A percentile compares a stretch with the other conserved stretches of the same genome.
phyloP scores from a whole-genome alignment of 768 basidiomycete genomes.

The Stropharia rugosoannulata region DNA sequence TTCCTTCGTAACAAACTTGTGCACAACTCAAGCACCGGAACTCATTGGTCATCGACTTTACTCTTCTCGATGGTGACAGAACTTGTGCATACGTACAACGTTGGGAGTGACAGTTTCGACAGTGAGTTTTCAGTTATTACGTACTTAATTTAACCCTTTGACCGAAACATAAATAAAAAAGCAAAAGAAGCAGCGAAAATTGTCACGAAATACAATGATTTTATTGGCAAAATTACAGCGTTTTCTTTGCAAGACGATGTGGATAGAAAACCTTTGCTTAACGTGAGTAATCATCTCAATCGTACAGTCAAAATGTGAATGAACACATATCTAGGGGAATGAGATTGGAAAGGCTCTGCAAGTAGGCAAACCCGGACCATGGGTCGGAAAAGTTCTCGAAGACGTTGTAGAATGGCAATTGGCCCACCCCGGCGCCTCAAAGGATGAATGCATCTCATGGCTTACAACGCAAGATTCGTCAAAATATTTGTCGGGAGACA shows the following conservation, averaged over 20 bases:
- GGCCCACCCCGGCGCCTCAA: constrained; percentile 63
- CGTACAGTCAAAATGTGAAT: background rate
- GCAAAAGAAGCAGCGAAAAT: constrained; percentile 44
- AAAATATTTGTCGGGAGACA: constrained; percentile 31
- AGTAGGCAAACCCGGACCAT: constrained; percentile 59
- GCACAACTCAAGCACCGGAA: constrained; percentile 60
- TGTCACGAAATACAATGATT: constrained; percentile 63
- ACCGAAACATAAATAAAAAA: constrained; percentile 21
- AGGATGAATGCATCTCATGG: constrained; percentile 72
- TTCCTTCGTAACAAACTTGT: constrained; percentile 66
- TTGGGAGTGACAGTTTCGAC: constrained; percentile 37
- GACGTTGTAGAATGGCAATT: constrained; percentile 86
- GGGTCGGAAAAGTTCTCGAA: constrained; percentile 64
- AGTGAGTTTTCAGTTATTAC: constrained; percentile 32
- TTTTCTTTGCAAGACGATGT: constrained; percentile 58
- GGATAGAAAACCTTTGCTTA: constrained; percentile 72
- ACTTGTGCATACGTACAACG: constrained; percentile 53
- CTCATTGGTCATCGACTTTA: constrained; percentile 69
- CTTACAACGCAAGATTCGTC: constrained; percentile 52
- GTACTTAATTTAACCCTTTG: background rate
- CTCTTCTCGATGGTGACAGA: constrained; percentile 79
- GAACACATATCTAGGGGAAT: constrained; percentile 54
- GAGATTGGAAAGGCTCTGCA: constrained; percentile 57
- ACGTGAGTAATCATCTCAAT: constrained; percentile 50
- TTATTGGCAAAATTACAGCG: constrained; percentile 58